Evolutionary conservation across 495 filamentous ascomycete genomes (phyloP).

Genomic region (Antarctomyces pellizariae): DNA sequence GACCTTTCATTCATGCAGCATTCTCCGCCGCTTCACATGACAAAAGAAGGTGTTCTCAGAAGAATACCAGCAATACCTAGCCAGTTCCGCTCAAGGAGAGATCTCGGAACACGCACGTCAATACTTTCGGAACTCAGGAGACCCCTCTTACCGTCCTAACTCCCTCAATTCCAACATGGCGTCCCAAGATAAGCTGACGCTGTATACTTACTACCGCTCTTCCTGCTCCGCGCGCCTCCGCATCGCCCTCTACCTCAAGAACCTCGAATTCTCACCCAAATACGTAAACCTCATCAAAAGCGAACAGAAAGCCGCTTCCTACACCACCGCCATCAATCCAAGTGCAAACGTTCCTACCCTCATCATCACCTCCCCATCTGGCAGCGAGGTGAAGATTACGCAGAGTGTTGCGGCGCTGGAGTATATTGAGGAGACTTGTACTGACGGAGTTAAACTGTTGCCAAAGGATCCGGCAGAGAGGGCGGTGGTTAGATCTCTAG

Average conservation of each 20-base stretch:
- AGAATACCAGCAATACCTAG: no score
- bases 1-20: no score
- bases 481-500: slow-evolving; percentile 20
- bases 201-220: slow-evolving; percentile 31
- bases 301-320: slow-evolving; percentile 17
- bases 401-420: slow-evolving; percentile 29
- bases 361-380: slow-evolving; percentile 11
- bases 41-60: no score
- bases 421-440: slow-evolving; percentile 26
- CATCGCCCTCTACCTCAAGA: slow-evolving; percentile 25
- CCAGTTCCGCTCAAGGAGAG: no score
- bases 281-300: slow-evolving; percentile 22
- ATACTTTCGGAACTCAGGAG: no score
- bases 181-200: slow-evolving; percentile 13
- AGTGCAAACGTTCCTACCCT: slow-evolving; percentile 27
- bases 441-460: slow-evolving; percentile 14
- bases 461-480: slow-evolving; percentile 16
- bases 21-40: no score
- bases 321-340: slow-evolving; percentile 21
- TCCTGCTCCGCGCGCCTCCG: slow-evolving; percentile 30
- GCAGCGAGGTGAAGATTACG: slow-evolving; percentile 16
- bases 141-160: no score
- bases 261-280: slow-evolving; percentile 14
- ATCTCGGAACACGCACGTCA: no score
- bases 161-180: no score